Conservation (phyloP, 2,329 filamentous ascomycete species). For the Ceratocystis smalleyi region DNA sequence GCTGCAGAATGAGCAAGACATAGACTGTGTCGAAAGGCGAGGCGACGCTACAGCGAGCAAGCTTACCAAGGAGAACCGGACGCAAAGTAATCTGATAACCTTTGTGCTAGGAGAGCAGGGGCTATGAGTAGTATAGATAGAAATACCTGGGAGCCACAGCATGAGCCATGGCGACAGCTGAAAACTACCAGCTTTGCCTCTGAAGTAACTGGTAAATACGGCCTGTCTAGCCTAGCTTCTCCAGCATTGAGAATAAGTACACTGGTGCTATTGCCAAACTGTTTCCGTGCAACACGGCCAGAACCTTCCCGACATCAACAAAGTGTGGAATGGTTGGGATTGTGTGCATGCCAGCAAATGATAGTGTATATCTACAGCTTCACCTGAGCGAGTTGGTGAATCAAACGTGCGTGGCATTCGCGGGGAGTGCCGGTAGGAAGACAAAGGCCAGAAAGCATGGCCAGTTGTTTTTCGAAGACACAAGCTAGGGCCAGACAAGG, state of each 20-base stretch:
- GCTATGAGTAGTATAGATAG: too few species aligned
- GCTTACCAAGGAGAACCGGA: slow-evolving; percentile 18
- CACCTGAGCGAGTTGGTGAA: too few species aligned
- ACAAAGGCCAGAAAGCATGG: slow-evolving; percentile 35
- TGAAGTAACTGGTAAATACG: slow-evolving; percentile 31
- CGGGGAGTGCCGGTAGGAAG: slow-evolving; percentile 26
- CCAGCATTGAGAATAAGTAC: slow-evolving; percentile 31
- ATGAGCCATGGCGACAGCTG: slow-evolving; percentile 32
- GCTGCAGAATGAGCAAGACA: slow-evolving; percentile 31
- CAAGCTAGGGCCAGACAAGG: slow-evolving; percentile 24
- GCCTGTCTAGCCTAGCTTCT: slow-evolving; percentile 33
- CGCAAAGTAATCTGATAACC: slow-evolving; percentile 3
- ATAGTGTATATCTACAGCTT: too few species aligned
- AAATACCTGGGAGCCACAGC: slow-evolving; percentile 29
- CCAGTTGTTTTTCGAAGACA: slow-evolving; percentile 37
- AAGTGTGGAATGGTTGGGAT: slow-evolving; percentile 27
- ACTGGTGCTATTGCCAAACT: slow-evolving; percentile 28
- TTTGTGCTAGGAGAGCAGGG: background rate
- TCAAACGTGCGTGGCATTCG: too few species aligned
- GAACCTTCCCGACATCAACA: slow-evolving; percentile 24
- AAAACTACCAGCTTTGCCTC: slow-evolving; percentile 29
- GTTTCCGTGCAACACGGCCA: slow-evolving; percentile 27
- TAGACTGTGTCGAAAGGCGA: slow-evolving; percentile 38
- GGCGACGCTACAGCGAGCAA: slow-evolving; percentile 32
- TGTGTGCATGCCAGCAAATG: slow-evolving; percentile 29